Evolutionary conservation across 352 stramenopile species (phyloP), one percentile per base, ranked within the genome.

Genomic region (Blastocystis sp.): DNA sequence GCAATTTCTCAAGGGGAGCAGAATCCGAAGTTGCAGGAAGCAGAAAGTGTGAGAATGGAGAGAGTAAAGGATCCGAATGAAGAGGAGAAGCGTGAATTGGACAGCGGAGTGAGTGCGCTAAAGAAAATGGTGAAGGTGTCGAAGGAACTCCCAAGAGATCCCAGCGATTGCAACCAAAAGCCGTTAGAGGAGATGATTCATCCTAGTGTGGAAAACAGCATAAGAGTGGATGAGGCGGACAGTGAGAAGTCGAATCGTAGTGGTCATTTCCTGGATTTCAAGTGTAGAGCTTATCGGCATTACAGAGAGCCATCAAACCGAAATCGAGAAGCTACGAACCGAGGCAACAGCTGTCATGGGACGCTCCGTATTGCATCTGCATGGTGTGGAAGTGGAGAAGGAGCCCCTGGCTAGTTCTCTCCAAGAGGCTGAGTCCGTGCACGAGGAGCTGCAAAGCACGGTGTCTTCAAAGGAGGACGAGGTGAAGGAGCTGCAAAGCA

Each of bases 161-260:
- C 74, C 9, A 69, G 14, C 19, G n/a, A 45, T 57, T 84, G 69
- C 17, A 54, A 84, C 54, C 74, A 84, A 21, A 52, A 84, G 34
- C 54, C 68, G 61, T 17, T 70, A 54, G 54, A n/a, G 52, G 1
- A 43, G 38, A 11, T 70, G 2, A 84, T 84, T 70, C 28, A 52
- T 38, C 28, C 28, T 34, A 34, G 28, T 34, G 28, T 1, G n/a
- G 11, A 17, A 40, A 24, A 3, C 7, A 17, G 1, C 21, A 28
- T 42, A 4, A 42, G 21, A 0, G 21, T 69, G 21, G 1, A 28
- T 17, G 11, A 17, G 11, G n/a, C 62, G 11, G 40, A 28, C 62
- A 28, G 11, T 17, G 11, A 17, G 11, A 17, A 34, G 28, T 69
- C 11, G 10, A 69, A 40, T 69, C 62, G 10, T 10, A 69, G 62